These are phyloP conservation scores for Globisporangium iwayamae DNA, from an alignment of 352 stramenopile species.

Conservation along the genomic window DNA sequence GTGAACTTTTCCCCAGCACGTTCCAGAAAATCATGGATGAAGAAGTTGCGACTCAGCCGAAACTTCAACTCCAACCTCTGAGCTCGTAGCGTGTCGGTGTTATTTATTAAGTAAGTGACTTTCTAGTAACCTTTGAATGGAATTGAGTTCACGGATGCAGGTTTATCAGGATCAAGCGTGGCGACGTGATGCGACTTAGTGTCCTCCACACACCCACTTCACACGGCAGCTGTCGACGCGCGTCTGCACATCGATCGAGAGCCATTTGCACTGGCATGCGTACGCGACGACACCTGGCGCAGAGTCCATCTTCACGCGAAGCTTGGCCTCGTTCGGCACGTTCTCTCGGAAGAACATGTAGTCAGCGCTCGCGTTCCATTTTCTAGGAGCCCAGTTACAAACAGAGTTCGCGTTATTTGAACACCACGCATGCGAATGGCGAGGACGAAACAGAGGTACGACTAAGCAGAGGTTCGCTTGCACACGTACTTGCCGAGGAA, in stretches of 20 bases:
- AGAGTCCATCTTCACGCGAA: conserved; percentile 60
- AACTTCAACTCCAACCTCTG: conserved; percentile 35
- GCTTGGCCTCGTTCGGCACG: conserved; percentile 62
- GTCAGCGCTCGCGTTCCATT: conserved; percentile 64
- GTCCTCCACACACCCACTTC: conserved; percentile 71
- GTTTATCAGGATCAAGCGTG: background rate
- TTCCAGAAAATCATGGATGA: conserved; percentile 42
- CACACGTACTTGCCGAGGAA: conserved; percentile 60
- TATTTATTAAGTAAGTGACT: conserved; percentile 13
- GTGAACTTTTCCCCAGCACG: conserved; percentile 16
- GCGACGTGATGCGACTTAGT: conserved; percentile 22
- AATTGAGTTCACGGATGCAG: background rate
- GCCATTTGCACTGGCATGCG: conserved; percentile 82
- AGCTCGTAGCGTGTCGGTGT: background rate
- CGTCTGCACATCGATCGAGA: conserved; percentile 49
- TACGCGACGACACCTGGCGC: conserved; percentile 50
- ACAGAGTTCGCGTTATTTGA: background rate
- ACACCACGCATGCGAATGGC: background rate
- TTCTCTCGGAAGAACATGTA: conserved; percentile 89
- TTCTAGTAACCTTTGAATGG: background rate
- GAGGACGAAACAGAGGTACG: no score
- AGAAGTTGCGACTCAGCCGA: conserved; percentile 51
- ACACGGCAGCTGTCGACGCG: conserved; percentile 49
- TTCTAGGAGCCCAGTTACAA: conserved; percentile 22
- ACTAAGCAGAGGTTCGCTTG: no score